Percentiles rank a stretch among this genome's conserved stretches.
These are phyloP conservation scores for Marasmius fiardii DNA, from an alignment of 1,284 basidiomycete genomes.

Conservation along the genomic window DNA sequence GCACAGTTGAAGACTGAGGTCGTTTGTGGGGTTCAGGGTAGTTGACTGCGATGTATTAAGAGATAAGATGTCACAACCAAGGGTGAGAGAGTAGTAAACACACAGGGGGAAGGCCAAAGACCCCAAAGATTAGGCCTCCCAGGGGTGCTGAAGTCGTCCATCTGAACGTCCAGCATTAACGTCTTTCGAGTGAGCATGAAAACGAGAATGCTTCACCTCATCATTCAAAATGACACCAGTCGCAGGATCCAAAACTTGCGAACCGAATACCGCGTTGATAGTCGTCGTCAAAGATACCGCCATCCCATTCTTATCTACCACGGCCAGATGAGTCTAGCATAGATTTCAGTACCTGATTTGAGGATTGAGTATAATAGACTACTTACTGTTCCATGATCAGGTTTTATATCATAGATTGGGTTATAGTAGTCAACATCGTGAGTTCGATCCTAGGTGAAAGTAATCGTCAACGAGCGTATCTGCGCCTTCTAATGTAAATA, in stretches of 20 bases:
- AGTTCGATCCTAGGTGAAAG: slow-evolving; percentile 58
- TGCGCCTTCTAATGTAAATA: slow-evolving; percentile 5
- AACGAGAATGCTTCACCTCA: slow-evolving; percentile 43
- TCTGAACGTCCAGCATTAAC: slow-evolving; percentile 30
- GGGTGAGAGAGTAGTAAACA: slow-evolving; percentile 19
- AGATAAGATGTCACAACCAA: slow-evolving; percentile 3
- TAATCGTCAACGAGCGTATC: slow-evolving; percentile 2
- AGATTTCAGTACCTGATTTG: neutral
- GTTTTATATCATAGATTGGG: slow-evolving; percentile 72
- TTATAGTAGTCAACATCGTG: slow-evolving; percentile 83
- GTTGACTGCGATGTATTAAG: slow-evolving; percentile 53
- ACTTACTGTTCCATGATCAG: slow-evolving; percentile 85
- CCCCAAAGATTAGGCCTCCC: slow-evolving; percentile 82
- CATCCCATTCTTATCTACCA: slow-evolving; percentile 82
- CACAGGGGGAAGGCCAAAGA: slow-evolving; percentile 81
- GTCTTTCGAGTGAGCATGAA: neutral
- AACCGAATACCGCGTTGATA: slow-evolving; percentile 88
- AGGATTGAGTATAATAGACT: too few species aligned
- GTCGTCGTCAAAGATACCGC: slow-evolving; percentile 85
- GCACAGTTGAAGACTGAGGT: slow-evolving; percentile 81
- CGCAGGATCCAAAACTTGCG: slow-evolving; percentile 75
- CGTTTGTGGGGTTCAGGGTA: slow-evolving; percentile 86
- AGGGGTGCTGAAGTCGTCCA: slow-evolving; percentile 89
- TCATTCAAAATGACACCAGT: slow-evolving; percentile 91
- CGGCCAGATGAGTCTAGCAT: slow-evolving; percentile 74